These are phyloP conservation scores for Pterocarpus macrocarpus DNA, from an alignment of 306 rosid species.

Conservation along the genomic window DNA sequence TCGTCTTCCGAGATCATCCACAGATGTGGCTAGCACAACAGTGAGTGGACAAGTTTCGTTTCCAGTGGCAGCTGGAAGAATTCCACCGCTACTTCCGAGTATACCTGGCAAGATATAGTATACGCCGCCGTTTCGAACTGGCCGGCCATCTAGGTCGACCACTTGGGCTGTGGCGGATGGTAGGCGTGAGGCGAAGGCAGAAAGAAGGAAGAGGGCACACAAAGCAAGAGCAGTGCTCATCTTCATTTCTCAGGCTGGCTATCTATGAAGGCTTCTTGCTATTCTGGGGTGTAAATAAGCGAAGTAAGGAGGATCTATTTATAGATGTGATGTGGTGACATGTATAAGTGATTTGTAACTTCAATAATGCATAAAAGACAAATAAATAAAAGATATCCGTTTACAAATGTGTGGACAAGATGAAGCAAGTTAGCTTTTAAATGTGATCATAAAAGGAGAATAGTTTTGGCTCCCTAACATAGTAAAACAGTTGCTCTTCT, in stretches of 20 bases:
- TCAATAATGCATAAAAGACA: too few species aligned
- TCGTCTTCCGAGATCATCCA: not conserved
- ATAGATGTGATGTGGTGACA: not conserved
- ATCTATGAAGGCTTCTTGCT: not conserved
- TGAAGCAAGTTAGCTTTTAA: too few species aligned
- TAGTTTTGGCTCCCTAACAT: too few species aligned
- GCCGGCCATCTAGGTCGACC: not conserved
- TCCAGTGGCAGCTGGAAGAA: not conserved
- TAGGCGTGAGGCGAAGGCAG: not conserved
- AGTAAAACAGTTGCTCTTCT: too few species aligned
- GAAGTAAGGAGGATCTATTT: not conserved
- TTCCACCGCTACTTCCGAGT: not conserved
- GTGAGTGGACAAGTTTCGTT: constrained; percentile 18
- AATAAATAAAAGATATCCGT: too few species aligned
- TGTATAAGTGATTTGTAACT: too few species aligned
- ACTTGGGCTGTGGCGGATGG: not conserved
- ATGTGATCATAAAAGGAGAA: too few species aligned
- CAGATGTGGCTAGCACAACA: not conserved
- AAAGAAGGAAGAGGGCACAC: not conserved
- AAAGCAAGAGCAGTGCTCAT: not conserved
- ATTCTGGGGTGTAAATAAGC: not conserved
- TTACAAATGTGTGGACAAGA: too few species aligned
- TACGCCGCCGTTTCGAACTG: not conserved
- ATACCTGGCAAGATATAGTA: not conserved
- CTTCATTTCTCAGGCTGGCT: not conserved